These are phyloP conservation scores for Alternaria incomplexa DNA, from an alignment of 2,329 filamentous ascomycete genomes.

Conservation along the genomic window DNA sequence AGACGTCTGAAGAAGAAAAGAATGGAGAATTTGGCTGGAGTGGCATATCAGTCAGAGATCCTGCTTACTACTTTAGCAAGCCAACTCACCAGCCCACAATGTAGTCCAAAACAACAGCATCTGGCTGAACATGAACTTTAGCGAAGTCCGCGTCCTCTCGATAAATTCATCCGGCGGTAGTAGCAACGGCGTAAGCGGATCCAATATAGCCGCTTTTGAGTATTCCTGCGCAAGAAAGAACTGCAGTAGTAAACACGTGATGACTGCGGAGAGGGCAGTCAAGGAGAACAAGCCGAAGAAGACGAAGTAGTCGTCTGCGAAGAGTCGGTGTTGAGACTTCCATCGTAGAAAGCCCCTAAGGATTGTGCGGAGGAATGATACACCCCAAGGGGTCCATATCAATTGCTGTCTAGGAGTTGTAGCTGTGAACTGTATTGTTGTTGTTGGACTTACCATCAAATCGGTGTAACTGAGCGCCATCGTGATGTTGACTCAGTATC, in stretches of 20 bases:
- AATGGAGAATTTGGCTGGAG: not conserved
- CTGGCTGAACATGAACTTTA: slow-evolving; percentile 11
- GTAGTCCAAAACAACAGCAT: slow-evolving; percentile 15
- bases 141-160: not conserved
- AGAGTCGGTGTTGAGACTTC: not conserved
- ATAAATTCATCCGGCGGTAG: not conserved
- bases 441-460: not conserved
- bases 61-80: not conserved
- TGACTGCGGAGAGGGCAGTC: not conserved
- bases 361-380: not conserved
- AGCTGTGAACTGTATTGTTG: not conserved
- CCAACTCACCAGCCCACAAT: slow-evolving; percentile 3
- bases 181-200: not conserved
- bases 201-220: not conserved
- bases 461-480: not conserved
- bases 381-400: not conserved
- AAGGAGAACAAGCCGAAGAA: not conserved
- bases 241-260: slow-evolving; percentile 1
- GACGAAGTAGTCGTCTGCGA: not conserved
- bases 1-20: not conserved
- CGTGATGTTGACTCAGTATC: not conserved
- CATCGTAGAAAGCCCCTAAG: not conserved
- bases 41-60: not conserved
- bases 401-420: not conserved
- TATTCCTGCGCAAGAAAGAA: slow-evolving; percentile 8